These are phyloP conservation scores for Grosmannia huntii DNA, from an alignment of 2,329 filamentous ascomycete genomes.

Conservation along the genomic window DNA sequence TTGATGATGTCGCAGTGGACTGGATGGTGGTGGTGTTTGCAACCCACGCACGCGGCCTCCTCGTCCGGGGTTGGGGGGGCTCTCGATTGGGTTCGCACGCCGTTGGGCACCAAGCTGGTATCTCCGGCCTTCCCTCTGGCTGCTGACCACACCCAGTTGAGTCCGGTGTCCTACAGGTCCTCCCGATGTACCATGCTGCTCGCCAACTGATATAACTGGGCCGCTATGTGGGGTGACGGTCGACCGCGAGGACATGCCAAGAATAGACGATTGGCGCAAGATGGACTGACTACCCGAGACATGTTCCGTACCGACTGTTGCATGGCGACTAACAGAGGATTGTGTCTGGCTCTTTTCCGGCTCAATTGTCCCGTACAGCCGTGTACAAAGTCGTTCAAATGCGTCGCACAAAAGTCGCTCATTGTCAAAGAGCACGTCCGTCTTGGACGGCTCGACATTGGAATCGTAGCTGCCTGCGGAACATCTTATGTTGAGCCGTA, in stretches of 20 bases:
- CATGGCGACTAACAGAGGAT: neutral
- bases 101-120: neutral
- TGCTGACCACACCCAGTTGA: neutral
- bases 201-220: neutral
- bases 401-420: slow-evolving; percentile 30
- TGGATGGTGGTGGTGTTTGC: slow-evolving; percentile 9
- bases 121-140: neutral
- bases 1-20: neutral
- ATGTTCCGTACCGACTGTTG: neutral
- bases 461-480: slow-evolving; percentile 52
- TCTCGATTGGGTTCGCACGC: neutral
- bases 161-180: neutral
- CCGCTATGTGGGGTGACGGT: neutral
- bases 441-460: slow-evolving; percentile 60
- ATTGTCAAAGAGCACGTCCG: slow-evolving; percentile 56
- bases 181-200: neutral
- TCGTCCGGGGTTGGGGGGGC: neutral
- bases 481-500: slow-evolving; percentile 52
- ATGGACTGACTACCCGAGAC: neutral
- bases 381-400: slow-evolving; percentile 31
- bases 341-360: too few relatives aligned
- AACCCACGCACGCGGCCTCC: neutral
- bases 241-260: neutral
- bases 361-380: slow-evolving; percentile 21
- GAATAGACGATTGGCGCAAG: neutral